A percentile compares a stretch with the other conserved stretches of the same genome.
Evolutionary conservation across 805 yeast genomes (phyloP).

Genomic region (Cyberlindnera amylophila): DNA sequence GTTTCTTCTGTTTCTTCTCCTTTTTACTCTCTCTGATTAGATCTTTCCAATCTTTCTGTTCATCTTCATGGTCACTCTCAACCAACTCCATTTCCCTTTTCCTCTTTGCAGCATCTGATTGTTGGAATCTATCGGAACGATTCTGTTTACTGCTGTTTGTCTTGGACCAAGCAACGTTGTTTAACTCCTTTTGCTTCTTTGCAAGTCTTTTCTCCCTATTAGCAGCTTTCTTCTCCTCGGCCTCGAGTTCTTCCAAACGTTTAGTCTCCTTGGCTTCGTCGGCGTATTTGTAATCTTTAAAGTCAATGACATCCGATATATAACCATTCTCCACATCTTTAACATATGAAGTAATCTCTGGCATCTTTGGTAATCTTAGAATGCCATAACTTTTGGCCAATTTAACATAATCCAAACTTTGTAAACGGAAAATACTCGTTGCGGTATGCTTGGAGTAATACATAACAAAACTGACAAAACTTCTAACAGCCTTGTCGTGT

Average conservation of each 20-base stretch:
- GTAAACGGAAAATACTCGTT: conserved; percentile 77
- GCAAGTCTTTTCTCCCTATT: conserved; percentile 28
- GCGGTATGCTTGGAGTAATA: conserved; percentile 89
- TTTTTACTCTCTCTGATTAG: conserved; percentile 63
- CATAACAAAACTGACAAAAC: conserved; percentile 79
- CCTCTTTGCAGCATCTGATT: conserved; percentile 24
- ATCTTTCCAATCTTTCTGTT: conserved; percentile 86
- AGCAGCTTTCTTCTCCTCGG: conserved; percentile 29
- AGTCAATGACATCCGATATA: conserved; percentile 51
- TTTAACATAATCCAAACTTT: conserved; percentile 65
- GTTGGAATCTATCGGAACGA: conserved; percentile 50
- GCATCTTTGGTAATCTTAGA: conserved; percentile 88
- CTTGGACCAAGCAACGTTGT: conserved; percentile 32
- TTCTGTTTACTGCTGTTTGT: conserved; percentile 44
- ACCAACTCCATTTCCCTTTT: conserved; percentile 58
- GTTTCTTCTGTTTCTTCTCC: conserved; percentile 37
- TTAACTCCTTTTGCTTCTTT: conserved; percentile 24
- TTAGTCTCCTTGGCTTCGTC: conserved; percentile 62
- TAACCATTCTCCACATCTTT: conserved; percentile 69
- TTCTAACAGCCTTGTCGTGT: conserved; percentile 74
- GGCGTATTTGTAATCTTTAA: conserved; percentile 45
- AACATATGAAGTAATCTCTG: conserved; percentile 63
- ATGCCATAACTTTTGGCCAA: conserved; percentile 77
- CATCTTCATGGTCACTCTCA: conserved; percentile 37
- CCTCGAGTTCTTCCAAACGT: conserved; percentile 56